A percentile compares a stretch with the other conserved stretches of the same genome.
These are phyloP conservation scores for Blastobotrys ciferrii DNA, from an alignment of 1,139 yeast genomes.

Conservation along the genomic window DNA sequence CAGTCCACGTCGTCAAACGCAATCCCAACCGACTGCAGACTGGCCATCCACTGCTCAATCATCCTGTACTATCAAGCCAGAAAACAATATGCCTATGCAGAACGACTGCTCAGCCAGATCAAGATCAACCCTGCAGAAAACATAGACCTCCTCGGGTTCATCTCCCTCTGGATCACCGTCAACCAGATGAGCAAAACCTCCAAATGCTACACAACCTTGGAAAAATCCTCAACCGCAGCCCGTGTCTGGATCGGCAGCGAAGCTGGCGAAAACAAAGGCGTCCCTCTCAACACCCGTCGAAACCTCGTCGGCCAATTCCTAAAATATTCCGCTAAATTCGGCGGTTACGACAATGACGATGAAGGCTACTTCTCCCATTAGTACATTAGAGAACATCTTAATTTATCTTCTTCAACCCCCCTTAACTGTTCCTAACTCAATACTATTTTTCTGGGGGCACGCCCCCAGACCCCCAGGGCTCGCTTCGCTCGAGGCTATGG, in stretches of 20 bases:
- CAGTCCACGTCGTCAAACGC: slow-evolving; percentile 21
- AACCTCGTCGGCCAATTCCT: slow-evolving; percentile 37
- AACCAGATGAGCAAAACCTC: slow-evolving; percentile 18
- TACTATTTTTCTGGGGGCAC: too few species aligned
- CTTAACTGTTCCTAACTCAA: too few species aligned
- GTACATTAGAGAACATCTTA: background rate
- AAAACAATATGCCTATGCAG: slow-evolving; percentile 15
- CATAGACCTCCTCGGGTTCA: slow-evolving; percentile 38
- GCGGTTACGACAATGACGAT: slow-evolving; percentile 30
- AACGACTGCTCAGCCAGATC: slow-evolving; percentile 24
- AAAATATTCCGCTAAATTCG: slow-evolving; percentile 30
- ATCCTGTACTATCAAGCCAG: slow-evolving; percentile 25
- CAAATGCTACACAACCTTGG: slow-evolving; percentile 24
- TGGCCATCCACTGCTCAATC: slow-evolving; percentile 32
- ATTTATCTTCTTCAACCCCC: too few species aligned
- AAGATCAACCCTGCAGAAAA: slow-evolving; percentile 26
- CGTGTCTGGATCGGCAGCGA: slow-evolving; percentile 41
- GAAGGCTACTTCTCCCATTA: slow-evolving; percentile 30
- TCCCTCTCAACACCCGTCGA: slow-evolving; percentile 32
- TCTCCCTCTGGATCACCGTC: slow-evolving; percentile 29
- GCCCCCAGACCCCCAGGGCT: too few species aligned
- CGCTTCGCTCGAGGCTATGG: too few species aligned
- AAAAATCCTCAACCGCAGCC: slow-evolving; percentile 31
- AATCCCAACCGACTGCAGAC: slow-evolving; percentile 29
- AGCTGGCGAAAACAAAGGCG: slow-evolving; percentile 34